Conservation (phyloP, 345 rosid genomes). For the Pseudoturritis turrita region DNA sequence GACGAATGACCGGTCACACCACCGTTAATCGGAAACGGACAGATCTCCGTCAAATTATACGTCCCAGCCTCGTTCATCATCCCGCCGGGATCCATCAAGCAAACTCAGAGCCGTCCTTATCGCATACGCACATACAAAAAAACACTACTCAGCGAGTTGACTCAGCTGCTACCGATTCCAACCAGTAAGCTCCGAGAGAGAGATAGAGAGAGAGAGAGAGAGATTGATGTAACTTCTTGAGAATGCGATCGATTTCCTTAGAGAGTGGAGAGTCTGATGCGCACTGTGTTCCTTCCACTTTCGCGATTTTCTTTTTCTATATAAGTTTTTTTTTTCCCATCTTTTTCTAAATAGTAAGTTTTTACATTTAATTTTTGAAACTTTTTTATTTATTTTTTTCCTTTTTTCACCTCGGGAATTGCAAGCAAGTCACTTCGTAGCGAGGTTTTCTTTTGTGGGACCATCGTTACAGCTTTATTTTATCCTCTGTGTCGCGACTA, state of each 20-base stretch:
- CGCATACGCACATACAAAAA: not conserved
- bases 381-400: not conserved
- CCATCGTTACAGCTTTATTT: not conserved
- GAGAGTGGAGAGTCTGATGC: conserved; percentile 51
- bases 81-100: conserved; percentile 66
- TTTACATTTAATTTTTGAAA: not conserved
- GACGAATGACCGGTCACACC: conserved; percentile 20
- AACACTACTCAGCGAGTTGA: not conserved
- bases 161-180: conserved; percentile 15
- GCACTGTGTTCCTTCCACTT: conserved; percentile 30
- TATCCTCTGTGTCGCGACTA: conserved; percentile 8
- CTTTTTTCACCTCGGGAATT: conserved; percentile 12
- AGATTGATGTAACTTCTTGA: not conserved
- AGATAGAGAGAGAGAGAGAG: not conserved
- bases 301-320: conserved; percentile 5
- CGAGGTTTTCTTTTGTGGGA: conserved; percentile 25
- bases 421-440: conserved; percentile 22
- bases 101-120: not conserved
- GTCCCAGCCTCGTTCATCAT: conserved; percentile 48
- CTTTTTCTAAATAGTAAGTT: conserved; percentile 1
- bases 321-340: not conserved
- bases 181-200: not conserved
- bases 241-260: conserved; percentile 47
- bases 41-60: conserved; percentile 65
- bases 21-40: conserved; percentile 59